Evolutionary conservation across 257 asterid genomes (phyloP).

Genomic region (Solanum sejunctum): DNA sequence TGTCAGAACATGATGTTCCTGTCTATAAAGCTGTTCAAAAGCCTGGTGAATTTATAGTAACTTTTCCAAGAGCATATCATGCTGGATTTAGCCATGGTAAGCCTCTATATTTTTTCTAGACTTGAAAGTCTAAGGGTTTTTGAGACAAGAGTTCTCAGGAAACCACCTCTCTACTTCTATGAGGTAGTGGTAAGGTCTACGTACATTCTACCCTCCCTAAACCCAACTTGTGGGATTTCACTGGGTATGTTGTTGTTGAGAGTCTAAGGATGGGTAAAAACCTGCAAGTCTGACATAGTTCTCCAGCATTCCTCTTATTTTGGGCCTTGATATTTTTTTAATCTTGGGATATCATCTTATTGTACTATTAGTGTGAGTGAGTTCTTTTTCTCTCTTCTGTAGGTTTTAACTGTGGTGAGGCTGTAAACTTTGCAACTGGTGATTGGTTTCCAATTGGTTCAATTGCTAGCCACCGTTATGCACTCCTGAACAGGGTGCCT

Average conservation of each 20-base stretch:
- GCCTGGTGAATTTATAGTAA: slow-evolving; percentile 86
- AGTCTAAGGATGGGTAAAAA: background rate
- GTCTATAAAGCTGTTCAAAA: slow-evolving; percentile 93
- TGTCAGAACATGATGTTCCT: slow-evolving; percentile 66
- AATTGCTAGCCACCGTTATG: slow-evolving; percentile 87
- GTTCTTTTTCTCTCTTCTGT: background rate
- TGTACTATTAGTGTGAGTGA: background rate
- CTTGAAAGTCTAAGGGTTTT: background rate
- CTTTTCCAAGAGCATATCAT: slow-evolving; percentile 97
- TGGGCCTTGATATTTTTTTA: background rate
- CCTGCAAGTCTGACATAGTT: background rate
- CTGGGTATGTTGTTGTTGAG: no score
- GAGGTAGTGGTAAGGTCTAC: no score
- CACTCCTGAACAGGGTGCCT: slow-evolving; percentile 73
- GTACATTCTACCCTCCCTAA: no score
- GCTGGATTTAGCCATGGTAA: slow-evolving; percentile 98
- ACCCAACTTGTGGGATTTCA: no score
- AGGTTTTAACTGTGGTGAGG: slow-evolving; percentile 99
- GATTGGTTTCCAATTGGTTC: slow-evolving; percentile 96
- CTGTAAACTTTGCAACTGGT: slow-evolving; percentile 91
- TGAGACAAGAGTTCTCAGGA: no score
- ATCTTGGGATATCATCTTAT: background rate
- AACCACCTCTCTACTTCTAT: no score
- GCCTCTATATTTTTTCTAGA: background rate
- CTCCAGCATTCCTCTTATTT: background rate